Conservation (phyloP, 176 grass and related monocot genomes). For the Ampelocalamus luodianensis region DNA sequence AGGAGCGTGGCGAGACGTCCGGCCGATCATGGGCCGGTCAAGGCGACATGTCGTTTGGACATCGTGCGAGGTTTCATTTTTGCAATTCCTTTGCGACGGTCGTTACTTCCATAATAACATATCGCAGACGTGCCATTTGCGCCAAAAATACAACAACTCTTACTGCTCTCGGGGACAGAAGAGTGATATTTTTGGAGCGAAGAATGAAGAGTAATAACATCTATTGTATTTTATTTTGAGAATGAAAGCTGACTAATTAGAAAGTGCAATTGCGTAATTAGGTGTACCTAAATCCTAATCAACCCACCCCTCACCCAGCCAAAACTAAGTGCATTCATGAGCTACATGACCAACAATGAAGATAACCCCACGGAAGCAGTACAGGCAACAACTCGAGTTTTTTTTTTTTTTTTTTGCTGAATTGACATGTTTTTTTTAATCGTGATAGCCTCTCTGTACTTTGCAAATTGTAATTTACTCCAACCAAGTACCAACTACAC, state of each 20-base stretch:
- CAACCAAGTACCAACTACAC: not conserved
- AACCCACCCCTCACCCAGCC: not conserved
- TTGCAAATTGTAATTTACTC: not conserved
- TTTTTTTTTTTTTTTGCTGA: no score
- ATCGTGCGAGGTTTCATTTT: no score
- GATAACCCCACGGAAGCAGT: not conserved
- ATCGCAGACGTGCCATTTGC: no score
- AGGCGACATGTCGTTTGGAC: no score
- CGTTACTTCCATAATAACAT: no score
- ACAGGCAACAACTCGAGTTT: not conserved
- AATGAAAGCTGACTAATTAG: not conserved
- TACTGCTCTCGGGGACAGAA: not conserved
- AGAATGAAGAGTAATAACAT: not conserved
- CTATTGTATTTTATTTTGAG: not conserved
- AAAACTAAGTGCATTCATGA: not conserved
- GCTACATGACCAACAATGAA: not conserved
- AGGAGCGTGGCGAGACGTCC: no score
- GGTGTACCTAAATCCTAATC: conserved; percentile 20
- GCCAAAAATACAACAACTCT: no score
- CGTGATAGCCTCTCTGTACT: not conserved
- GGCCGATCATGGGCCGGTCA: no score
- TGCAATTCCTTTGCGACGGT: no score
- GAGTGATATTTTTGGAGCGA: not conserved
- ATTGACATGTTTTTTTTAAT: no score
- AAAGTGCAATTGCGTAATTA: not conserved